Evolutionary conservation across 768 basidiomycete genomes (phyloP).

Genomic region (Rhizopogon rudus): DNA sequence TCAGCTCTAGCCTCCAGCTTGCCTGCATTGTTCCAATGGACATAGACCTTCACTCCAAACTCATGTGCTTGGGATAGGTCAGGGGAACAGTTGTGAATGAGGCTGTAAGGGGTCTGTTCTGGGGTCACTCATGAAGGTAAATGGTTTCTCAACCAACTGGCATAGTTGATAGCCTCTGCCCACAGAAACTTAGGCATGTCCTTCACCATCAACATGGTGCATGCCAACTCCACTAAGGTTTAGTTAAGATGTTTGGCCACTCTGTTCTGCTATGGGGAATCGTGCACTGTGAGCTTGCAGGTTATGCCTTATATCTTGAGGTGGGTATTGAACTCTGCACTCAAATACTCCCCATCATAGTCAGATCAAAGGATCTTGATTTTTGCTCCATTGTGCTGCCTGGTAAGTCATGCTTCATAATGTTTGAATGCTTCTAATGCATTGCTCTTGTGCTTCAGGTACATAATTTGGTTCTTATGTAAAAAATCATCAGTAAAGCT

Average conservation of each 20-base stretch:
- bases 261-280: constrained; percentile 28
- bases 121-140: constrained; percentile 22
- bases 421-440: constrained; percentile 20
- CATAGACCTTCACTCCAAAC: constrained; percentile 7
- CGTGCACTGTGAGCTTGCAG: constrained; percentile 17
- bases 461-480: constrained; percentile 17
- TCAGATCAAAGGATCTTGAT: constrained; percentile 13
- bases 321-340: constrained; percentile 14
- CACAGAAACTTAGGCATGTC: constrained; percentile 16
- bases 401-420: constrained; percentile 13
- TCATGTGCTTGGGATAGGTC: not conserved
- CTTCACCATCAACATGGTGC: constrained; percentile 17
- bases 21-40: constrained; percentile 14
- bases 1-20: constrained; percentile 7
- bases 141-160: constrained; percentile 32
- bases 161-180: constrained; percentile 18
- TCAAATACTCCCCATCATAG: constrained; percentile 25
- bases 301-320: constrained; percentile 15
- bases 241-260: constrained; percentile 23
- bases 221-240: constrained; percentile 19
- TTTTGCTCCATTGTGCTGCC: no score
- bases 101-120: constrained; percentile 16
- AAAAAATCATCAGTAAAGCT: constrained; percentile 32
- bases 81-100: no score
- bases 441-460: constrained; percentile 26